These are phyloP conservation scores for Umbelopsis ramanniana DNA, from an alignment of 192 early-diverging fungal genomes.

Conservation along the genomic window DNA sequence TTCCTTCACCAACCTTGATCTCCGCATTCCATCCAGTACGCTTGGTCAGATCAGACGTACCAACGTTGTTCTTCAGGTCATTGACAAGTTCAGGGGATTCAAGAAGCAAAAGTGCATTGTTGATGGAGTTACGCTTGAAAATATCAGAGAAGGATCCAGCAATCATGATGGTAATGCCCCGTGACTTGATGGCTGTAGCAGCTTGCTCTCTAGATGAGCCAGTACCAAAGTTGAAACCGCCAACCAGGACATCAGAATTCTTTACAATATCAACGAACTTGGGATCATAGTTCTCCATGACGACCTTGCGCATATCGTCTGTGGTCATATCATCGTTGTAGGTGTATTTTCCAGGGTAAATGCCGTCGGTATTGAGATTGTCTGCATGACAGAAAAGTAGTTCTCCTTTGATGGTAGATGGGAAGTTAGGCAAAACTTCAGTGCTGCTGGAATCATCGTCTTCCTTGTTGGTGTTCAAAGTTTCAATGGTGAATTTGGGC, in stretches of 20 bases:
- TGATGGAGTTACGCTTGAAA: conserved; percentile 98
- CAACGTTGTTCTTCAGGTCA: conserved; percentile 62
- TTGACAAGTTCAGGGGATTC: conserved; percentile 84
- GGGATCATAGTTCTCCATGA: conserved; percentile 99
- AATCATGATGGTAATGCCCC: conserved; percentile 84
- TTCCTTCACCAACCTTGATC: conserved; percentile 76
- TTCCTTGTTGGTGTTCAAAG: conserved; percentile 22
- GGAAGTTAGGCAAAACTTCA: conserved; percentile 71
- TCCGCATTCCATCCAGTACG: conserved; percentile 77
- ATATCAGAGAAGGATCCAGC: conserved; percentile 97
- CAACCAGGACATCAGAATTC: conserved; percentile 83
- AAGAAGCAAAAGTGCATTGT: conserved; percentile 93
- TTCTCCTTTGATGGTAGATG: conserved; percentile 74
- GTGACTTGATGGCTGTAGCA: conserved; percentile 89
- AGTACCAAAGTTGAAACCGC: conserved; percentile 96
- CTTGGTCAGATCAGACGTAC: conserved; percentile 61
- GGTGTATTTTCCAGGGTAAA: conserved; percentile 98
- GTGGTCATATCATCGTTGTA: conserved; percentile 94
- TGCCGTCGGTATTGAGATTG: conserved; percentile 98
- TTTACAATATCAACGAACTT: conserved; percentile 73
- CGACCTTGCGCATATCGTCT: conserved; percentile 91
- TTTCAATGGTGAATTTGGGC: conserved; percentile 41
- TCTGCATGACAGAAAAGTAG: conserved; percentile 89
- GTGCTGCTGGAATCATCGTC: conserved; percentile 37
- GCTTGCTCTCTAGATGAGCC: conserved; percentile 98